Evolutionary conservation across 2,329 filamentous ascomycete species (phyloP), one percentile per base, ranked within the genome.

Genomic region (Biscogniauxia mediterranea): DNA sequence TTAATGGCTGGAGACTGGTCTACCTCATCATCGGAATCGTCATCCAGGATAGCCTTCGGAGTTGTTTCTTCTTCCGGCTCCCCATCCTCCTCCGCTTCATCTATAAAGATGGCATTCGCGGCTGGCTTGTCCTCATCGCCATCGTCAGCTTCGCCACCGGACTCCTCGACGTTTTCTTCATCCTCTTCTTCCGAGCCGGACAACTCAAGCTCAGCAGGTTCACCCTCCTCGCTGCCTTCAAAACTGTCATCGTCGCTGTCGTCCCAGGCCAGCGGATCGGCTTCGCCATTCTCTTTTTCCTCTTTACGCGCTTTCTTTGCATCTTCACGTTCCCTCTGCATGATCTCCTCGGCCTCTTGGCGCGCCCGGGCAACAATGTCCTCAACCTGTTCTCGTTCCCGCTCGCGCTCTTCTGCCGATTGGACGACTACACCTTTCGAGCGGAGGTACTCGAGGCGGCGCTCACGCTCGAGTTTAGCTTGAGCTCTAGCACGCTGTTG

Each of bases 361-460:
- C 93, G 84, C 20, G 93, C 94, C 69, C 89, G 93, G 54, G 94
- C 89, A 25, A 98, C 85, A 62, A 98, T 84, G 70, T 97, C 90
- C 68, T 98, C 95, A 13, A 97, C 87, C 61, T 93, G 87, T 60
- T 90, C 87, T 74, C 92, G 86, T 73, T 96, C 90, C 38, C 86
- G 85, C 71, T 93, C 90, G 20, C 91, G 87, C 74, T 99, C 93
- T 75, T 97, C 94, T 1, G 89, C 86, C 0, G 91, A 97, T 74
- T 93, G 89, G 19, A 98, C 81, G 23, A 89, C 80, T 25, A 97
- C 83, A 7, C 95, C 95, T 75, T 90, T 92, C 11, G 89, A 88
- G 70, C 85, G 87, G 50, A 99, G 83, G 67, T 88, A 83, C 59
- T 92, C 87, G 20, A 98, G 83, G 59, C 89, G 89, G 67, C 91